Base-by-base conservation (phyloP, 129 eudicot species). In the Centaurea solstitialis region DNA sequence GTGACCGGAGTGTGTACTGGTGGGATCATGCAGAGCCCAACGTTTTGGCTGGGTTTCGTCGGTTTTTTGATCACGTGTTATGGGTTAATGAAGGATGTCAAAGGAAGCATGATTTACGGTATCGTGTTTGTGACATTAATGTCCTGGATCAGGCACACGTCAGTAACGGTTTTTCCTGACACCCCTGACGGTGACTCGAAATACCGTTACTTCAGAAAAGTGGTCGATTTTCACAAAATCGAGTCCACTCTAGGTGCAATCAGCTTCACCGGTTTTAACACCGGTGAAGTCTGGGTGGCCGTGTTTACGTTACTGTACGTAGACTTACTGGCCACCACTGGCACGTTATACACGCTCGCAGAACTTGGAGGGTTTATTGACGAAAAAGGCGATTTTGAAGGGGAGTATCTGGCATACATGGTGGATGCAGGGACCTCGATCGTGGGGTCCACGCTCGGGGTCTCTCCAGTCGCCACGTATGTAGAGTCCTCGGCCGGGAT, bases 31-130 rank as follows among this genome's bases (percentile, higher is more conserved):
- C 90, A 77, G 18, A 91, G 93, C 81, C 89, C 97, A 4, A 94
- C 97, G 1, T 88, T 94, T n/a, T 94, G 97, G 98, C 83, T 94
- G 37, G 98, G 93, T 59, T 33, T 78, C 4, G 75, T 87, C 8
- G 97, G 98, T 24, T 90, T 94, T 59, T 20, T 91, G 50, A 87
- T 91, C 21, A 94, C 84, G 75, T 85, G 88, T 43, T 91, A 72
- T 45, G 97, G 98, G 53, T 53, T 94, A 33, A 90, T 91, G 97
- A 94, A 91, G 79, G 73, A 87, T 62, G 26, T 94, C 13, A 91
- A 94, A 76, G 98, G 98, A 53, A 91, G 98, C 79, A 90, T 94
- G 97, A 90, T 94, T 37, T 91, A 82, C 41, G 98, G 98, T 59
- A 85, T 94, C 75, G 53, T 91, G 0, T 88, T 85, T 74, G 97